Base-by-base conservation (phyloP, 805 yeast genomes). In the Teunomyces stri region DNA sequence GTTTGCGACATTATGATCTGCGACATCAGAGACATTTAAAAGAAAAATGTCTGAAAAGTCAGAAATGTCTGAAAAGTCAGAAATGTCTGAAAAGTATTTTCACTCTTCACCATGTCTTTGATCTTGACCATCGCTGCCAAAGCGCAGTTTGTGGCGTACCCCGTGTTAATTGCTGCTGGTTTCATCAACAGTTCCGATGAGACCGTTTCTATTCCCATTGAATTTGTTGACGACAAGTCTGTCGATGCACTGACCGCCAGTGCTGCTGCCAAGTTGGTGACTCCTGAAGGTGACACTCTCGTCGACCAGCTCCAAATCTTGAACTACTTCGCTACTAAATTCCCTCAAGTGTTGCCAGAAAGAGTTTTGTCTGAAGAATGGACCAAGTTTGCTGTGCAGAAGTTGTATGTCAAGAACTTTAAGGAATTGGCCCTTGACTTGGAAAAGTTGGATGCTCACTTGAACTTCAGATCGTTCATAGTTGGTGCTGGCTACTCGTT, bases 381-480 rank as follows among this genome's bases (percentile, higher is more conserved):
- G 95, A 64, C 79, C 55, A 74, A 79, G 50, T 76, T 84, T 56
- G 89, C 95, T 25, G 68, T 76, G 55, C 80, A 81, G 47, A 83
- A 86, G 59, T 76, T 89, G 51, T 75, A 84, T 44, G 79, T 85
- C 65, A 90, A 87, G 74, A 92, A 92, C 73, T 94, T 92, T 79
- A 89, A 89, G 74, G 87, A 84, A 59, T 78, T 92, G 50, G 78
- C 94, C 35, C 79, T 74, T 38, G 83, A 85, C 57, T 79, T 92
- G 64, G 96, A 88, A 67, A 78, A 79, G 61, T 76, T 92, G 58
- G 97, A 92, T 58, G 69, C 84, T 40, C 91, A 85, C 66, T 78
- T 92, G 68, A 89, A 89, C 77, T 81, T 87, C 76, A 81, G 96
- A 63, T 80, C 97, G 6, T 91, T 80, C 64, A 65, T 89, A 46